phyloP scores from a whole-genome alignment of 352 stramenopile species.

The Phytopythium montanum region DNA sequence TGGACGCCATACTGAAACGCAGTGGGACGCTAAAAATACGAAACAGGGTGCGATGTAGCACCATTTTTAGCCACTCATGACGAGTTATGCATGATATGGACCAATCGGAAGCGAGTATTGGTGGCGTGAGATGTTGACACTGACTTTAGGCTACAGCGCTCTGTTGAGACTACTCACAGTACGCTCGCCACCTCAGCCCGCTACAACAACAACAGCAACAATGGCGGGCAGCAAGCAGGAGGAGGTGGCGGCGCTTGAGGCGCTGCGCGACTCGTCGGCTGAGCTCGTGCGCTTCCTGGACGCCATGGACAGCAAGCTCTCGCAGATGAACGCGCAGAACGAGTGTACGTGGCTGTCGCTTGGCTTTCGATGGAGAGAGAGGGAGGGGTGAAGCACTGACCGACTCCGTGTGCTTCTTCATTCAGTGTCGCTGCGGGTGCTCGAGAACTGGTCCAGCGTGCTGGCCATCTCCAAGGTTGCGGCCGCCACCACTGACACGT shows the following conservation, averaged over 20 bases:
- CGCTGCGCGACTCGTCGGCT: conserved; percentile 69
- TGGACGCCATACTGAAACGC: too few species aligned
- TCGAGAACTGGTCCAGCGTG: conserved; percentile 83
- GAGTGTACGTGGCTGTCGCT: conserved; percentile 39
- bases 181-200: background rate
- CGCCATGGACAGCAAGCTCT: conserved; percentile 67
- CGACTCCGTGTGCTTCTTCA: too few species aligned
- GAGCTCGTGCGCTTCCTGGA: conserved; percentile 76
- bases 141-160: conserved; percentile 3
- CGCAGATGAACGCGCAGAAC: conserved; percentile 80
- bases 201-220: background rate
- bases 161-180: background rate
- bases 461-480: conserved; percentile 69
- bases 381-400: too few species aligned
- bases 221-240: conserved; percentile 62
- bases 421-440: conserved; percentile 66
- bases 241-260: conserved; percentile 75
- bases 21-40: background rate
- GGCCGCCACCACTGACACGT: conserved; percentile 18
- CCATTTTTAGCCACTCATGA: background rate
- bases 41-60: too few species aligned
- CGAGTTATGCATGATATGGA: background rate
- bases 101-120: background rate
- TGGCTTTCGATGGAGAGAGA: background rate
- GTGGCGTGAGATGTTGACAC: background rate